Conservation (phyloP, 2,329 filamentous ascomycete genomes). For the Fusarium euwallaceae region DNA sequence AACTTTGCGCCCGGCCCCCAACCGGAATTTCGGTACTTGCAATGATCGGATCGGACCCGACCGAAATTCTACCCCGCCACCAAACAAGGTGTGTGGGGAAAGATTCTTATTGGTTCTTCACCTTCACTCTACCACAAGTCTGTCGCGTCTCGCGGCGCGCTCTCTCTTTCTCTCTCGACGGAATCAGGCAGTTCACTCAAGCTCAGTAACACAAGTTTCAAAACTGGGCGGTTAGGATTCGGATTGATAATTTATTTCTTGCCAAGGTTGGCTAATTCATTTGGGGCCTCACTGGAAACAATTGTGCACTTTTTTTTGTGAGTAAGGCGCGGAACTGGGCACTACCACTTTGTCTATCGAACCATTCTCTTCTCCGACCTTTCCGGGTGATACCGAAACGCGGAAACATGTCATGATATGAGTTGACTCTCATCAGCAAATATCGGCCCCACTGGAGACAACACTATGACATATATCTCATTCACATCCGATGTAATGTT, state of each 20-base stretch:
- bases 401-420: background rate
- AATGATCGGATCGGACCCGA: background rate
- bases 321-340: background rate
- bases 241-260: background rate
- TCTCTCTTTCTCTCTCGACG: background rate
- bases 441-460: background rate
- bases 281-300: background rate
- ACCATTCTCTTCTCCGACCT: background rate
- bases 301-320: background rate
- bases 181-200: background rate
- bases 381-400: background rate
- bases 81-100: constrained; percentile 7
- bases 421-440: background rate
- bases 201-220: background rate
- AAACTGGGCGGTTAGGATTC: background rate
- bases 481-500: background rate
- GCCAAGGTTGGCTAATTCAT: background rate
- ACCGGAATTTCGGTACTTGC: background rate
- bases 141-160: background rate
- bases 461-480: background rate
- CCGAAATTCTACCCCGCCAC: background rate
- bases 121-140: background rate
- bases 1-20: background rate
- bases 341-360: background rate
- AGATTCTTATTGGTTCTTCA: constrained; percentile 7